A percentile compares a stretch with the other conserved stretches of the same genome.
Conservation (phyloP, 208 protist species). For the Herpetomonas tarakana region DNA sequence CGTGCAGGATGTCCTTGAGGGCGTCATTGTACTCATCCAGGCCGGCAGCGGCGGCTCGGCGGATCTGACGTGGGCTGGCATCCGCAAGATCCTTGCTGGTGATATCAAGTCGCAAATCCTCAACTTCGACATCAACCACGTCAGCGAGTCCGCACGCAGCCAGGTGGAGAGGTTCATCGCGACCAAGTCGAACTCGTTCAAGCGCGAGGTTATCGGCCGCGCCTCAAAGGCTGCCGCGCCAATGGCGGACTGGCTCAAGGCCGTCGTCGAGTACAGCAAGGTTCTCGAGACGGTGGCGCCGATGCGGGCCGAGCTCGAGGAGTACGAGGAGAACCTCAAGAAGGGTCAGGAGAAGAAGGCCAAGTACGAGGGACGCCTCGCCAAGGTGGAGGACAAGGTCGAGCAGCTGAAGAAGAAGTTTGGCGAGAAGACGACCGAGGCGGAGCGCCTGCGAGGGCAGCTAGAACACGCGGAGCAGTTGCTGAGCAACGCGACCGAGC, state of each 20-base stretch:
- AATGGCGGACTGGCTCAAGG: conserved; percentile 97
- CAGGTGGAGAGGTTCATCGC: conserved; percentile 90
- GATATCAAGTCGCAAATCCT: conserved; percentile 95
- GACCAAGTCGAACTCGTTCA: conserved; percentile 90
- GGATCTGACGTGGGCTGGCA: conserved; percentile 94
- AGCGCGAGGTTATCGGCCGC: conserved; percentile 89
- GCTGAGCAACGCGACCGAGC: conserved; percentile 83
- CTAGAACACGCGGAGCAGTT: conserved; percentile 90
- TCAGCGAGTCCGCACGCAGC: conserved; percentile 54
- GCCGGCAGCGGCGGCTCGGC: conserved; percentile 26
- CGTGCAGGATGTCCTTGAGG: conserved; percentile 96
- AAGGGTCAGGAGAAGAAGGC: conserved; percentile 85
- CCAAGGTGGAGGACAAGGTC: conserved; percentile 93
- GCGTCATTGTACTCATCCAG: conserved; percentile 94
- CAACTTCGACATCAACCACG: conserved; percentile 93
- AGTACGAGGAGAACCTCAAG: conserved; percentile 78
- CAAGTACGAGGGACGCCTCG: conserved; percentile 86
- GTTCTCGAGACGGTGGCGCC: conserved; percentile 93
- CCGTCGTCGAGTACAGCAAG: conserved; percentile 95
- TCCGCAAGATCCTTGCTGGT: conserved; percentile 93
- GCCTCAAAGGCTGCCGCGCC: conserved; percentile 94
- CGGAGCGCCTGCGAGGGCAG: conserved; percentile 84
- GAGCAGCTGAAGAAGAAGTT: conserved; percentile 92
- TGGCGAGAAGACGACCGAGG: conserved; percentile 93
- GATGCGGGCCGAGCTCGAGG: conserved; percentile 83